phyloP scores from a whole-genome alignment of 2,329 filamentous ascomycete genomes.

The Calycina herbarum region DNA sequence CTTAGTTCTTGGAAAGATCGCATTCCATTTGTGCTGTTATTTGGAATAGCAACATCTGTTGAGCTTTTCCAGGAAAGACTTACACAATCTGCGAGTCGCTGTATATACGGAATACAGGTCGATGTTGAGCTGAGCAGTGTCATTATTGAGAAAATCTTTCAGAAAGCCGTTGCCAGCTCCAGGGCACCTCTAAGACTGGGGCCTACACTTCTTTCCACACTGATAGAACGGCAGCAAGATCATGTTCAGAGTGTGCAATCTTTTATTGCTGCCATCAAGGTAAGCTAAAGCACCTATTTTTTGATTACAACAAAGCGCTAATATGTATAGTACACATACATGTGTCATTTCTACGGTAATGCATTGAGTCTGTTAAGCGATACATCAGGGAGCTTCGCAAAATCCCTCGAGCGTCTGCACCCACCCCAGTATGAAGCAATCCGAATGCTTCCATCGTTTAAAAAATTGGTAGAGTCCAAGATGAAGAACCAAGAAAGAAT shows the following conservation, averaged over 20 bases:
- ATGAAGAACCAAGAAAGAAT: conserved; percentile 46
- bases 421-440: conserved; percentile 65
- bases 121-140: conserved; percentile 72
- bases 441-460: conserved; percentile 70
- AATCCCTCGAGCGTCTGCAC: conserved; percentile 43
- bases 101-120: conserved; percentile 70
- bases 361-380: conserved; percentile 64
- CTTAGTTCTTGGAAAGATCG: conserved; percentile 67
- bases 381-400: conserved; percentile 34
- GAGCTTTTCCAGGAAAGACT: conserved; percentile 76
- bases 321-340: conserved; percentile 67
- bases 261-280: conserved; percentile 70
- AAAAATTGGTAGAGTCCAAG: conserved; percentile 49
- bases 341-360: conserved; percentile 84
- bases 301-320: conserved; percentile 11
- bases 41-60: conserved; percentile 79
- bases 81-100: conserved; percentile 65
- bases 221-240: conserved; percentile 72
- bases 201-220: conserved; percentile 57
- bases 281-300: conserved; percentile 35
- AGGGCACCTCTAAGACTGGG: conserved; percentile 63
- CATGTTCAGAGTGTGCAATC: conserved; percentile 75
- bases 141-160: conserved; percentile 72
- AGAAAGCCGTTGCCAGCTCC: conserved; percentile 59
- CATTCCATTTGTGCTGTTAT: conserved; percentile 74